These are phyloP conservation scores for Onygena corvina DNA, from an alignment of 2,329 filamentous ascomycete species.

Conservation along the genomic window DNA sequence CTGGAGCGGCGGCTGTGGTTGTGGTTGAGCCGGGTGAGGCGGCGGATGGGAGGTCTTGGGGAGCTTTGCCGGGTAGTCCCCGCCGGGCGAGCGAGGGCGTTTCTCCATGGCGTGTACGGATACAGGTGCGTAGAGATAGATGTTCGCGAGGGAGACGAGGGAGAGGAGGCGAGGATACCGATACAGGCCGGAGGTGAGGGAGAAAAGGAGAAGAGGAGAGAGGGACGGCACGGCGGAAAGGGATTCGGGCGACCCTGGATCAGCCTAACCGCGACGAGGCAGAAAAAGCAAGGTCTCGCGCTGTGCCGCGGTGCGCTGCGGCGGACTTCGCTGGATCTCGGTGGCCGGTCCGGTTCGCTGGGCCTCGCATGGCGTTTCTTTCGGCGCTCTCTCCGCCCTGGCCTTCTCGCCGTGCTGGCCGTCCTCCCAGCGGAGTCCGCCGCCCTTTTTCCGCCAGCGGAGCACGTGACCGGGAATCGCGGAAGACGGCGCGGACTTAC, in stretches of 20 bases:
- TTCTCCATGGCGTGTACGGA: not conserved
- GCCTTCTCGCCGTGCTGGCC: not conserved
- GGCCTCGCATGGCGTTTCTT: not conserved
- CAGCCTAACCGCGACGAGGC: constrained; percentile 4
- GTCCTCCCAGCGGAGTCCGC: constrained; percentile 2
- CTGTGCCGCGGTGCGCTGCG: too few species aligned
- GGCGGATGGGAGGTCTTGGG: constrained; percentile 37
- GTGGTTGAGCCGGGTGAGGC: too few species aligned
- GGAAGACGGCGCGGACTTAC: too few species aligned
- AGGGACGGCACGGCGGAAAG: not conserved
- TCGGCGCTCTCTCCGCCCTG: not conserved
- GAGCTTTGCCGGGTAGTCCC: constrained; percentile 37
- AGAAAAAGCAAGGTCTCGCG: constrained; percentile 2
- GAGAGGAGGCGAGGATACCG: constrained; percentile 14
- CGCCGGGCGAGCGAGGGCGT: constrained; percentile 32
- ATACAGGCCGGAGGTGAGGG: constrained; percentile 17
- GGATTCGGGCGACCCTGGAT: too few species aligned
- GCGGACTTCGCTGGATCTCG: too few species aligned
- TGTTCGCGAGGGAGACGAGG: constrained; percentile 7
- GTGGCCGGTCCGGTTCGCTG: too few species aligned
- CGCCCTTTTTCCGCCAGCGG: not conserved
- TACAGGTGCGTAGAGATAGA: not conserved
- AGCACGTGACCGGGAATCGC: not conserved
- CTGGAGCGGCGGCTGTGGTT: constrained; percentile 31
- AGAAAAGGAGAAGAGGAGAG: not conserved